Percentiles rank a stretch among this genome's conserved stretches.
These are phyloP conservation scores for Blastomyces parvus DNA, from an alignment of 2,329 filamentous ascomycete genomes.

Conservation along the genomic window DNA sequence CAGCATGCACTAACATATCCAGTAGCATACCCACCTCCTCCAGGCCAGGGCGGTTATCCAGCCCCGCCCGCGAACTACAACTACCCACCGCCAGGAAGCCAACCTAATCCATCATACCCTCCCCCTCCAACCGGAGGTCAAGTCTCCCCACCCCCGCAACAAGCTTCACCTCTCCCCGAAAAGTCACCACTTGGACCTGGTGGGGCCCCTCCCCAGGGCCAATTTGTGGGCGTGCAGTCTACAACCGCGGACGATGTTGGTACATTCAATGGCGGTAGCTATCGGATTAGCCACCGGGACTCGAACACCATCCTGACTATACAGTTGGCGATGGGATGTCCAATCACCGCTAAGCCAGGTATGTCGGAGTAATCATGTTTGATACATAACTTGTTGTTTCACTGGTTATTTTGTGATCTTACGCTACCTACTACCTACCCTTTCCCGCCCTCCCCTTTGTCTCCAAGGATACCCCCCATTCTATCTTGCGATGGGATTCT, in stretches of 20 bases:
- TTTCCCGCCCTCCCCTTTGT: no score
- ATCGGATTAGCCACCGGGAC: slow-evolving; percentile 84
- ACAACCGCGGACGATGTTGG: slow-evolving; percentile 73
- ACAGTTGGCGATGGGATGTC: slow-evolving; percentile 82
- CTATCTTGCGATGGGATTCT: neutral
- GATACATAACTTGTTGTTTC: neutral
- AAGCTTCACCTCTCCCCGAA: slow-evolving; percentile 15
- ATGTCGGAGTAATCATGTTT: slow-evolving; percentile 10
- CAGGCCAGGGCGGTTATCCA: slow-evolving; percentile 17
- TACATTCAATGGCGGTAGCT: slow-evolving; percentile 95
- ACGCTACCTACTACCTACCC: neutral
- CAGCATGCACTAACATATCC: neutral
- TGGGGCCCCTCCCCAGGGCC: slow-evolving; percentile 38
- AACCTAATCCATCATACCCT: slow-evolving; percentile 7
- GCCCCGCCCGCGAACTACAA: slow-evolving; percentile 20
- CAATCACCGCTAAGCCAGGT: slow-evolving; percentile 70
- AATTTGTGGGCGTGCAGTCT: slow-evolving; percentile 56
- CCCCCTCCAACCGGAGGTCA: slow-evolving; percentile 9
- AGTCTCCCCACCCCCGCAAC: slow-evolving; percentile 16
- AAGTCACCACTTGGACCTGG: slow-evolving; percentile 26
- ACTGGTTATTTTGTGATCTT: neutral
- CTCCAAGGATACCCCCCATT: neutral
- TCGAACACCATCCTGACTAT: slow-evolving; percentile 82
- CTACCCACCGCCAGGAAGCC: slow-evolving; percentile 7
- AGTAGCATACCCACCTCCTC: slow-evolving; percentile 13